Base-by-base conservation (phyloP, 2,329 filamentous ascomycete genomes). In the Chrysosporium queenslandicum region DNA sequence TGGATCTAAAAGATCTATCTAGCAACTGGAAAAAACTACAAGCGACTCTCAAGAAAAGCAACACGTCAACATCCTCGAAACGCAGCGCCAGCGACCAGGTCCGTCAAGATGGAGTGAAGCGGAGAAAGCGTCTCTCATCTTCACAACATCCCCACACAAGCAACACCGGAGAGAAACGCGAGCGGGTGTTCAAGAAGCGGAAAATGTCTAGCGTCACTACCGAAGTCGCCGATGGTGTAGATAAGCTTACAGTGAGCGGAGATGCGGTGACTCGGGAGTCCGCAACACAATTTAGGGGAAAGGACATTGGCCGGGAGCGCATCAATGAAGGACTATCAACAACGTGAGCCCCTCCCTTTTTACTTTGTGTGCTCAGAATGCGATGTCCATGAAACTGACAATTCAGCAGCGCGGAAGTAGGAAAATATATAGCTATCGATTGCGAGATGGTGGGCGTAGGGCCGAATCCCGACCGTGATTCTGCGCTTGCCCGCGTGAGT, bases 391-490 rank as follows among this genome's bases (percentile, higher is more conserved):
- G n/a, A 36, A 49, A 50, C 30, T 52, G 39, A 49, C 30, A 18
- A 29, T 25, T 37, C 34, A 67, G 73, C 21, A 79, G 77, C 4
- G 71, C 85, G 32, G 80, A 88, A 50, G 73, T 90, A 18, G 92
- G 91, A 48, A 94, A 92, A 75, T 98, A 94, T 66, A 73, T 98
- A 39, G 86, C 87, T 18, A 80, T 98, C 43, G 92, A 98, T 72
- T 98, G 92, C 68, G 92, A 98, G 71, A 98, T 98, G 92, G 92
- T 98, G 23, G 92, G 91, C 45, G 81, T 94, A 0, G 79, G 80
- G 0, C 71, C 70, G 2, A 67, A 72, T 68, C 80, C 79, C 2
- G 81, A 81, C 47, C 78, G 81, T 20, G 76, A 83, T 63, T 89
- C 87, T 32, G 82, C 82, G 0, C 79, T 98, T 41, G 92, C 92